Percentiles rank a stretch among this genome's conserved stretches.
These are phyloP conservation scores for Talaromyces liani DNA, from an alignment of 495 filamentous ascomycete species.

Conservation along the genomic window DNA sequence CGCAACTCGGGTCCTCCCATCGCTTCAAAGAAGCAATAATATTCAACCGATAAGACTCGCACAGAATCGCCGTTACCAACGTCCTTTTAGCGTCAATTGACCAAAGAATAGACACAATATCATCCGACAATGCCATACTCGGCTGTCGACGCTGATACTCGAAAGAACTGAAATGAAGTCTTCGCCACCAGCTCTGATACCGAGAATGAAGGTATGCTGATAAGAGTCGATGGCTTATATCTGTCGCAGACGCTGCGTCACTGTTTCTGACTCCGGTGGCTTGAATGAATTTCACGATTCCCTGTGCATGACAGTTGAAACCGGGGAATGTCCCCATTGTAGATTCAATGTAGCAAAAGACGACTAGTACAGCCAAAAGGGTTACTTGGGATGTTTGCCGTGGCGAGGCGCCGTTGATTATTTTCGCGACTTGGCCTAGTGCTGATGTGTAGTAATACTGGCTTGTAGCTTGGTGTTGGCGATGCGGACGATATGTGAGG, in stretches of 20 bases:
- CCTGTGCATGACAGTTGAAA: background rate
- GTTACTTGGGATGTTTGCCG: background rate
- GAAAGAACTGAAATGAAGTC: background rate
- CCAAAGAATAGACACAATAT: background rate
- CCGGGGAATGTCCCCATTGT: background rate
- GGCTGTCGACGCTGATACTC: background rate
- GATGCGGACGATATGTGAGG: background rate
- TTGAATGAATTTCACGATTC: background rate
- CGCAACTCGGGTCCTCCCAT: background rate
- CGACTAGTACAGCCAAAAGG: background rate
- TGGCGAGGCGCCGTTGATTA: background rate
- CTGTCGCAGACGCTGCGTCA: background rate
- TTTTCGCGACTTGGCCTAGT: background rate
- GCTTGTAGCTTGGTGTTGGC: background rate
- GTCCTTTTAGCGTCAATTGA: background rate
- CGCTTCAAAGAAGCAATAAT: background rate
- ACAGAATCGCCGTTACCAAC: background rate
- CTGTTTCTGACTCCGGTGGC: background rate
- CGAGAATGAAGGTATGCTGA: background rate
- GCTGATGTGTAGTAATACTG: background rate
- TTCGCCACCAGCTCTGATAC: background rate
- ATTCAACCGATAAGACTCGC: background rate
- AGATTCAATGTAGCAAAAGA: background rate
- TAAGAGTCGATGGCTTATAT: background rate
- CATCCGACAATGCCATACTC: background rate